Evolutionary conservation across 768 basidiomycete genomes (phyloP).

Genomic region (Dictyophora rubrovolvata): DNA sequence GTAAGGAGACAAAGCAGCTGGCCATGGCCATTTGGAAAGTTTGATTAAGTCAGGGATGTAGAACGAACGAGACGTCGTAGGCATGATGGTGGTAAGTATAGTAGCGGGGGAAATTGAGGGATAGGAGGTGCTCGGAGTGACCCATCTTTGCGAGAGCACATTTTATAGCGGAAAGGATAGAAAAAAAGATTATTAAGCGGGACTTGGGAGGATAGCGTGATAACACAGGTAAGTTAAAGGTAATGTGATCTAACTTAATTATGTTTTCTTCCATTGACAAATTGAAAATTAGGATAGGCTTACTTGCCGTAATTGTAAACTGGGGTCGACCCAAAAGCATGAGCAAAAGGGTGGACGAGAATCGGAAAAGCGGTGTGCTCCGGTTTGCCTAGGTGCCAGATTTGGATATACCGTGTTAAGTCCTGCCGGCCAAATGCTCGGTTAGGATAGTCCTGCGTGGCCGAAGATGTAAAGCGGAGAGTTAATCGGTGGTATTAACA

Average conservation of each 20-base stretch:
- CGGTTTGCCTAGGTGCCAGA: neutral
- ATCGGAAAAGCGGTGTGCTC: neutral
- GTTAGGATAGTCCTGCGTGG: neutral
- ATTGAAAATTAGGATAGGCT: neutral
- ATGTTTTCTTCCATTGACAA: neutral
- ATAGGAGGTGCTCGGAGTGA: neutral
- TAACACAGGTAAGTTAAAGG: neutral
- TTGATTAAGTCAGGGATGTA: constrained; percentile 2
- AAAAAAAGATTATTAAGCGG: no score
- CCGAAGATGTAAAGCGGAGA: neutral
- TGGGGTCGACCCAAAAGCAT: neutral
- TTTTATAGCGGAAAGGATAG: neutral
- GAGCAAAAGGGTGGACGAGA: neutral
- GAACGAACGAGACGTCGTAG: neutral
- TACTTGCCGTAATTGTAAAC: neutral
- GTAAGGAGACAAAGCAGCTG: neutral
- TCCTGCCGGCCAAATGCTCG: neutral
- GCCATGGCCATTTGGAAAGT: constrained; percentile 2
- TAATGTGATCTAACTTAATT: neutral
- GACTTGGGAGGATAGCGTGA: neutral
- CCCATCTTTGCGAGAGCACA: neutral
- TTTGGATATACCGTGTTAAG: neutral
- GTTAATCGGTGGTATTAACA: neutral
- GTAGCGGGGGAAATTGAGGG: neutral
- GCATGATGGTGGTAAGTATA: neutral